Evolutionary conservation across 768 basidiomycete species (phyloP), one percentile per base, ranked within the genome.

Genomic region (Candolleomyces efflorescens): DNA sequence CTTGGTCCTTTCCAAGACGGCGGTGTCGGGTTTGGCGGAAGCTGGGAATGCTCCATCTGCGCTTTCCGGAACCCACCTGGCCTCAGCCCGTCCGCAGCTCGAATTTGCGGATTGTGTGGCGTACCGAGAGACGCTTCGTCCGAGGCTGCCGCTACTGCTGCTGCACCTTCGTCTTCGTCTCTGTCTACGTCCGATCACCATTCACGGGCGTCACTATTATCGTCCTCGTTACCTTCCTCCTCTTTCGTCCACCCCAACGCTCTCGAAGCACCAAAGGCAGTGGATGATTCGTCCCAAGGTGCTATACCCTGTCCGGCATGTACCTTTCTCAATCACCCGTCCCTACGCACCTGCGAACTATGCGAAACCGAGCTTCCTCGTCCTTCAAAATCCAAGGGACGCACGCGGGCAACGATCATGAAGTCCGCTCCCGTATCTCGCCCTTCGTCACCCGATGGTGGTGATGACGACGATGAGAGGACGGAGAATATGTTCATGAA

Each of bases 11-110:
- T 32, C 32, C 37, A 27, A 24, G 13, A 38, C 43, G 38, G 39
- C 18, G 45, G 49, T 18, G 49, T 57, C 32, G 64, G 63, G 62
- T 59, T 54, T 32, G 32, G 32, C 32, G 32, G 32, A 32, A 32
- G 32, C 59, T 95, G 93, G 94, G 80, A 87, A 67, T 98, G 95
- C 64, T 82, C 84, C 39, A 87, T 98, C n/a, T 98, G 95, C 69
- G 90, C 82, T 27, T 88, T 86, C 66, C 82, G 82, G 27, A 97
- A 96, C 70, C 82, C 88, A 2, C 86, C 88, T 32, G 89, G 89
- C 1, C 75, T 85, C 36, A 90, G 87, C 67, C 86, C 87, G 17
- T 75, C 82, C 1, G 82, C 83, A 18, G 80, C 87, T 2, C 78
- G 77, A n/a, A 75, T 86, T 65, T 97, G 94, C 67, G 77, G 75